Base-by-base conservation (phyloP, 306 rosid genomes). In the Cicer yamashitae region DNA sequence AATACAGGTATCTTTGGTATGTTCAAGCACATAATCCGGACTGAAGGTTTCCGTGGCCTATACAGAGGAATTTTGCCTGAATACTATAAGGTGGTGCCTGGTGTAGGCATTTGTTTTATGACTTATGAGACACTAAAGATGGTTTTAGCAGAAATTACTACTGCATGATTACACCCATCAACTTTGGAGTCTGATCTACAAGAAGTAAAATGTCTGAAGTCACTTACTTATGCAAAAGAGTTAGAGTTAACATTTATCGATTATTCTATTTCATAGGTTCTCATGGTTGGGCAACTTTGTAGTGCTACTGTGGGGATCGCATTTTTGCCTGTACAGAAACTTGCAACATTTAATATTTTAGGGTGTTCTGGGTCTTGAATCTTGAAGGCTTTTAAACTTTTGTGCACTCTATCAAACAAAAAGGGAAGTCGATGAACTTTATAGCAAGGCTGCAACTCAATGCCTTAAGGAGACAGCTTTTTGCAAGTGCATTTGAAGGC, bases 21-120 rank as follows among this genome's bases (percentile, higher is more conserved):
- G 3, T 92, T 96, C 69, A 86, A 82, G 75, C 96, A 96, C 78
- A 92, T 96, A 63, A 77, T 83, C 82, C 83, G 44, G 83, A 86
- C 97, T 2, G 98, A 92, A 89, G 98, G 99, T 44, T 8, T 92
- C 67, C 83, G 83, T 5, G 98, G 99, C 82, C 79, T 96, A n/a
- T 92, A 90, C 84, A 70, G 99, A 78, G 99, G 99, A 69, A 96
- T 96, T 72, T 81, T 96, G 78, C 98, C 99, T 1, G 98, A 96
- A 76, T 96, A 96, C 84, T 96, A 89, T 86, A 96, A 96, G 88
- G 99, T 96, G 84, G 96, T 96, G 63, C 97, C 99, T 2, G 97
- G 99, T 38, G 98, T 92, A 39, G 99, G 99, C 38, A 96, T 96
- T 54, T 96, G 98, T 77, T 96, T 96, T 77, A 92, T 96, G 99